Base-by-base conservation (phyloP, 164 flowering plant species). In the Chloranthus sessilifolius region DNA sequence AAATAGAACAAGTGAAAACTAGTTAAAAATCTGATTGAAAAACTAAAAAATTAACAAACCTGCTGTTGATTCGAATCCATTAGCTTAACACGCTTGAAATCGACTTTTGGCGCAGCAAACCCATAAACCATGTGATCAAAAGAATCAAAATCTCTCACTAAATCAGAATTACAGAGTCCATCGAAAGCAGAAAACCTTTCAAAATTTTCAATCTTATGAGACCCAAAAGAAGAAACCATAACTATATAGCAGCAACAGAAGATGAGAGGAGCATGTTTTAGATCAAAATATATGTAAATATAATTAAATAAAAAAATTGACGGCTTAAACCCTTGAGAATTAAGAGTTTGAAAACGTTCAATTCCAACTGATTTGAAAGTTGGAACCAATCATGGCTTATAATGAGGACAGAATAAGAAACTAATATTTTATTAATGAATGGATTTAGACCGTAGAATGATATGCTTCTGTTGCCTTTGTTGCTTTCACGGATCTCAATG, bases 41-140 rank as follows among this genome's bases (percentile, higher is more conserved):
- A 24, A 43, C 12, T 38, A n/a, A n/a, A n/a, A n/a, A n/a, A n/a
- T 38, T 19, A 38, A 4, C 44, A 21, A 41, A 57, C 61, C 61
- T 47, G 44, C 61, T 47, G 44, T 30, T 57, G 59, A 46, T 55
- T 30, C 8, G 47, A 41, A 8, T 16, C 38, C 53, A 38, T 28
- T 36, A 47, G 11, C 16, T 39, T 47, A 14, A 57, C 48, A 37
- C 53, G 38, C 17, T 57, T 55, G 15, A n/a, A n/a, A n/a, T n/a
- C n/a, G n/a, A n/a, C 20, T 2, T 10, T 34, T 17, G 25, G 34
- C 36, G 45, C 40, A 37, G 40, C 52, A 14, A 22, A 34, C 10
- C 31, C 27, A 29, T 35, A 9, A 45, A 35, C 22, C 20, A n/a
- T n/a, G n/a, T n/a, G n/a, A n/a, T 29, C 29, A 14, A n/a, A 3